Percentiles rank a stretch among this genome's conserved stretches.
phyloP scores from a whole-genome alignment of 768 basidiomycete genomes.

The Solioccasus polychromus region DNA sequence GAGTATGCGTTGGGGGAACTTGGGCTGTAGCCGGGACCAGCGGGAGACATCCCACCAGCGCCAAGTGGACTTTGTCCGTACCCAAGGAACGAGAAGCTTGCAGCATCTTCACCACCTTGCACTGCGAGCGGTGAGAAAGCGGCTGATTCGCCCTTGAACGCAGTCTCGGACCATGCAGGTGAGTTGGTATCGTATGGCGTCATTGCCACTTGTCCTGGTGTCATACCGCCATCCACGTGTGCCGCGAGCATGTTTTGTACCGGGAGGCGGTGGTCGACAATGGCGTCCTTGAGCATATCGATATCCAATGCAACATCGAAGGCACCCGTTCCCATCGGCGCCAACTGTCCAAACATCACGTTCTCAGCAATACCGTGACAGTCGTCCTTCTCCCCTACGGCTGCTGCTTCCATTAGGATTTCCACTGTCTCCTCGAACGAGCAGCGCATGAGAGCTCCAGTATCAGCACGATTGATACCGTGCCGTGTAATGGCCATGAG shows the following conservation, averaged over 20 bases:
- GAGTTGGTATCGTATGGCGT: slow-evolving; percentile 95
- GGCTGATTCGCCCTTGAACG: slow-evolving; percentile 80
- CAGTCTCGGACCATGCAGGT: slow-evolving; percentile 74
- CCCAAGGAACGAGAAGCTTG: slow-evolving; percentile 68
- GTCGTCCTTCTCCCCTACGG: slow-evolving; percentile 96
- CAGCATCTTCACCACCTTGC: slow-evolving; percentile 79
- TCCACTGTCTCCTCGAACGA: slow-evolving; percentile 99
- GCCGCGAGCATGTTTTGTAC: slow-evolving; percentile 77
- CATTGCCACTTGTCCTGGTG: slow-evolving; percentile 88
- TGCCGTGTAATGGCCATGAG: slow-evolving; percentile 99
- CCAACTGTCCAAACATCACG: slow-evolving; percentile 98
- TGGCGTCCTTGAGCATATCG: slow-evolving; percentile 97
- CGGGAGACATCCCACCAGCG: slow-evolving; percentile 86
- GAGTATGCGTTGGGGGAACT: slow-evolving; percentile 89
- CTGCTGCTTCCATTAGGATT: slow-evolving; percentile 97
- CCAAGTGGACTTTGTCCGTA: slow-evolving; percentile 87
- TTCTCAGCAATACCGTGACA: slow-evolving; percentile 99
- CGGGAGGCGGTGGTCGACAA: slow-evolving; percentile 92
- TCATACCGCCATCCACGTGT: slow-evolving; percentile 84
- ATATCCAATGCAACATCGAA: slow-evolving; percentile 97
- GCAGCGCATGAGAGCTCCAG: slow-evolving; percentile 97
- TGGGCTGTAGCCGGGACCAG: slow-evolving; percentile 83
- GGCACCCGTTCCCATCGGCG: slow-evolving; percentile 98
- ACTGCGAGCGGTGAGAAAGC: slow-evolving; percentile 94
- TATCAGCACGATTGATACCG: slow-evolving; percentile 98